Percentiles rank a stretch among this genome's conserved stretches.
phyloP scores from a whole-genome alignment of 352 stramenopile species.

The Phytophthora fragariae region DNA sequence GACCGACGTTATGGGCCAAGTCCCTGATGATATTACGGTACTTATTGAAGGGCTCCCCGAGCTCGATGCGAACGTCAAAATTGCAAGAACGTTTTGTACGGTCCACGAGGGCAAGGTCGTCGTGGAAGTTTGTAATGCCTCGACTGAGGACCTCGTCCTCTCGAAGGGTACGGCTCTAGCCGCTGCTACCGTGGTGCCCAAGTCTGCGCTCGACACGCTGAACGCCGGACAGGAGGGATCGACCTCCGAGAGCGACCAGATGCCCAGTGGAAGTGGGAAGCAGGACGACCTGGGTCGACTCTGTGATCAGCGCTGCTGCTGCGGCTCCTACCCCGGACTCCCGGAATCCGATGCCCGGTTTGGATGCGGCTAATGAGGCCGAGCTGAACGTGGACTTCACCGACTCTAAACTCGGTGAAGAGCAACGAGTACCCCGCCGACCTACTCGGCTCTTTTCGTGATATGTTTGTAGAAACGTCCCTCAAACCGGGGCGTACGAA shows the following conservation, averaged over 20 bases:
- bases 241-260: too few species aligned
- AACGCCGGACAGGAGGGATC: too few species aligned
- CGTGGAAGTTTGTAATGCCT: neutral
- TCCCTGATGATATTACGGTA: neutral
- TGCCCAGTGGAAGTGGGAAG: too few species aligned
- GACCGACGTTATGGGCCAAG: neutral
- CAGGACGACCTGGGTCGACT: too few species aligned
- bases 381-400: neutral
- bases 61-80: neutral
- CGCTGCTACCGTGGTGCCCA: neutral
- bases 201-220: neutral
- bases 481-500: constrained; percentile 5
- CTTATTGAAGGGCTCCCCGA: neutral
- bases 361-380: too few species aligned
- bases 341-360: too few species aligned
- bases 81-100: neutral
- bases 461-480: neutral
- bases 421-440: neutral
- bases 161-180: neutral
- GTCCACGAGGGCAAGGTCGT: neutral
- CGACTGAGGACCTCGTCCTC: neutral
- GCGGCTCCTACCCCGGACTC: too few species aligned
- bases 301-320: too few species aligned
- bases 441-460: neutral
- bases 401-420: neutral